Conservation (phyloP, 2,329 filamentous ascomycete genomes). For the Pseudogymnoascus sp. region DNA sequence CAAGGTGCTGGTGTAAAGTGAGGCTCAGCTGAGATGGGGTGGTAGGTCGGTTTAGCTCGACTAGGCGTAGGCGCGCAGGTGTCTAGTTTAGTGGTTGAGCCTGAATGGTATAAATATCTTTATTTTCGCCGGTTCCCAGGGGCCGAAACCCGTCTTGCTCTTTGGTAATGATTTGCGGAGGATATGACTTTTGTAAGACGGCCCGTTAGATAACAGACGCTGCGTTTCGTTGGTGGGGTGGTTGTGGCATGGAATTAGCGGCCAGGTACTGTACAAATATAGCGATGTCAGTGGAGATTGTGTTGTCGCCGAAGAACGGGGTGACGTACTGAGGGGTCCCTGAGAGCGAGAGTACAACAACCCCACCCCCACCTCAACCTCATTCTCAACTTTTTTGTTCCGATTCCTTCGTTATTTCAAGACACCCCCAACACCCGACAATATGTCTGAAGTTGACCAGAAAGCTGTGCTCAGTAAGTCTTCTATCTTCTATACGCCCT, state of each 20-base stretch:
- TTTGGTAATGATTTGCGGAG: not conserved
- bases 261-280: not conserved
- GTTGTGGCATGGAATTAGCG: not conserved
- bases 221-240: constrained; percentile 5
- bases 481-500: constrained; percentile 41
- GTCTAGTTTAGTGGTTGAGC: not conserved
- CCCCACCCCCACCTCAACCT: constrained; percentile 1
- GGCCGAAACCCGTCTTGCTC: not conserved
- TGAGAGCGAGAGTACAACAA: not conserved
- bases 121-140: not conserved
- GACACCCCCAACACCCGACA: constrained; percentile 18
- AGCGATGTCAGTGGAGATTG: constrained; percentile 1
- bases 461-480: constrained; percentile 61
- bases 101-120: not conserved
- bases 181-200: not conserved
- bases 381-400: not conserved
- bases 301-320: constrained; percentile 16
- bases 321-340: constrained; percentile 2
- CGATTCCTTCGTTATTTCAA: not conserved
- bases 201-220: not conserved
- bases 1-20: not conserved
- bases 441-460: constrained; percentile 61
- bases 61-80: not conserved
- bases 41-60: not conserved
- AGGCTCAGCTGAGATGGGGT: not conserved